Evolutionary conservation across 768 basidiomycete genomes (phyloP), one percentile per base, ranked within the genome.

Genomic region (Tylopilus felleus): DNA sequence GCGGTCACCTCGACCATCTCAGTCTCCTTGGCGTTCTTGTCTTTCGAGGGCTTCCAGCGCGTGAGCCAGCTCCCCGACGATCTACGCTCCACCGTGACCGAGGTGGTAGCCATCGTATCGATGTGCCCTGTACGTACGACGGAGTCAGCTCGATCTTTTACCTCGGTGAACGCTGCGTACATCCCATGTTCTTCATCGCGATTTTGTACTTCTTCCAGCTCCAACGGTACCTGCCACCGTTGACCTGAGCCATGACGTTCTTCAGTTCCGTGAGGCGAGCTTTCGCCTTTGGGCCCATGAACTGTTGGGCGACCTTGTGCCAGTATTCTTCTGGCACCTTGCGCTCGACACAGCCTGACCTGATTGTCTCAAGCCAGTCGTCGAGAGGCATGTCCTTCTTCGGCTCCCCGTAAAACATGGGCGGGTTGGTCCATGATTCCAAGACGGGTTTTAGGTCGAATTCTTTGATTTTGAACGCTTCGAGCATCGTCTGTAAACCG

Each of bases 151-250:
- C 4, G 17, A 14, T 22, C 36, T 38, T 35, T 14, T 42, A 47
- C 57, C 49, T 36, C n/a, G 23, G 6, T 27, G 33, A 56, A 55
- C 39, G 28, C 28, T 38, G 78, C 89, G 68, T 62, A 90, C 89
- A 90, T 42, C 88, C 86, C 86, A 91, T 87, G 67, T 82, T 90
- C 54, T 77, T 73, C 81, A 91, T 84, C 4, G 88, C 89, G 49
- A 86, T 75, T 71, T 79, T 83, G 73, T 86, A 91, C 61, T 82
- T 87, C 73, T 89, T 88, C 89, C 89, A 91, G 57, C 79, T 85
- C 89, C 89, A 91, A 47, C 81, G 76, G 64, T 90, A 90, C 60
- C 82, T 84, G 14, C 86, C 86, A 12, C 86, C 88, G 56, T 90
- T 80, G 58, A 91, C 80, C 64, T 87, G 81, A 38, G 78, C 74